Base-by-base conservation (phyloP, 805 yeast genomes). In the Sugiyamaella boreocaroliniensis region DNA sequence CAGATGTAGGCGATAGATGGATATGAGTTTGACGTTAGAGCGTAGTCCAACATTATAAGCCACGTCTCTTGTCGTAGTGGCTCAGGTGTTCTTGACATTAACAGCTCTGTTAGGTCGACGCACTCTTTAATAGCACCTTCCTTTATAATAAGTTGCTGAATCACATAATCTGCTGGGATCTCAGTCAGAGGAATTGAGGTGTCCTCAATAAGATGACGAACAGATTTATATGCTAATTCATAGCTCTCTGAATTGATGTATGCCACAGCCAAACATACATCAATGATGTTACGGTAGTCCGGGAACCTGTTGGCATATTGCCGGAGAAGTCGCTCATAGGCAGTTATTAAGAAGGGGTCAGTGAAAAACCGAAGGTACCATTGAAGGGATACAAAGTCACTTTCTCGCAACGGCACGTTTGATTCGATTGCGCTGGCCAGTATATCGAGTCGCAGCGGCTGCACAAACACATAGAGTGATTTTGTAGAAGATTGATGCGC, bases 341-440 rank as follows among this genome's bases (percentile, higher is more conserved):
- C 43, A 5, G 12, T 29, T 12, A 54, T 29, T 8, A 47, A 41
- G 47, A 46, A 55, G 11, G 52, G 45, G 32, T 56, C 58, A 18
- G 29, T 37, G 3, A 47, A 50, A 34, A 18, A 47, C 42, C 60
- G 26, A 12, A 56, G 12, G n/a, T 29, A 14, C 53, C 56, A 52
- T 10, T 29, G 41, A 9, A 45, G 41, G n/a, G 37, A 32, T 9
- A 14, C 5, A 32, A 11, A 32, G 5, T 32, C 37, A 11, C n/a
- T 32, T 14, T 32, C 37, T 4, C n/a, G n/a, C 11, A 32, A 9
- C 4, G 37, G 10, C n/a, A 5, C 37, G n/a, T 14, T 32, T 32
- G 37, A 32, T 9, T 14, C 4, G n/a, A 32, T 4, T 32, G 37
- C 37, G n/a, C n/a, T 32, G 12, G 4, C 11, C 37, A 32, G 37